phyloP scores from a whole-genome alignment of 192 early-diverging fungal species.

The Coemansia erecta region DNA sequence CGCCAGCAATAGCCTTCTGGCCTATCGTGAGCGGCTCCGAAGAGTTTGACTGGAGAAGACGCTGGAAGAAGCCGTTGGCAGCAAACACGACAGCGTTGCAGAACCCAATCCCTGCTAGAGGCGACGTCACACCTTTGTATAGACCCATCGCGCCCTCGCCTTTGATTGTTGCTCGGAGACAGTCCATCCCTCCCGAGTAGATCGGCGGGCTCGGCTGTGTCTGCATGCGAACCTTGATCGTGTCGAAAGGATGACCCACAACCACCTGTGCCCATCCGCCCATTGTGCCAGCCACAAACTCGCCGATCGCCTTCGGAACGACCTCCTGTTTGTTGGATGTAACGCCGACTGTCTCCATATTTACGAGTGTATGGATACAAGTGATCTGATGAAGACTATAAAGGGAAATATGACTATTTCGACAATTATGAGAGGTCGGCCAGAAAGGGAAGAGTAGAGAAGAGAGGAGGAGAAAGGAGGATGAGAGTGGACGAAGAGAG shows the following conservation, averaged over 20 bases:
- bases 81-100: conserved; percentile 87
- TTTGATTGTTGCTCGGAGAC: conserved; percentile 74
- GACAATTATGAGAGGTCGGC: too few species aligned
- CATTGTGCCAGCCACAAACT: conserved; percentile 52
- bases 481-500: conserved; percentile 1
- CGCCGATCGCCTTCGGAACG: conserved; percentile 41
- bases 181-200: conserved; percentile 77
- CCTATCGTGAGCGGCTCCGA: conserved; percentile 59
- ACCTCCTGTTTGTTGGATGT: conserved; percentile 24
- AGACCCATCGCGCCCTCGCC: conserved; percentile 74
- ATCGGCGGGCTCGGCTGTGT: conserved; percentile 60
- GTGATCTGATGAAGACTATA: too few species aligned
- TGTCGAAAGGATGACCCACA: conserved; percentile 83
- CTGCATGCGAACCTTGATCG: conserved; percentile 80
- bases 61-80: conserved; percentile 67
- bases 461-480: background rate
- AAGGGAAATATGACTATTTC: background rate
- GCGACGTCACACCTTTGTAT: conserved; percentile 86
- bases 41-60: conserved; percentile 55
- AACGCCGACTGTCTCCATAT: conserved; percentile 37
- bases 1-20: conserved; percentile 84
- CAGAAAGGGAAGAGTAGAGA: conserved; percentile 4
- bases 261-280: conserved; percentile 68
- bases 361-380: background rate
- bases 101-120: conserved; percentile 75